phyloP scores from a whole-genome alignment of 345 rosid genomes.

The Dimocarpus longan region DNA sequence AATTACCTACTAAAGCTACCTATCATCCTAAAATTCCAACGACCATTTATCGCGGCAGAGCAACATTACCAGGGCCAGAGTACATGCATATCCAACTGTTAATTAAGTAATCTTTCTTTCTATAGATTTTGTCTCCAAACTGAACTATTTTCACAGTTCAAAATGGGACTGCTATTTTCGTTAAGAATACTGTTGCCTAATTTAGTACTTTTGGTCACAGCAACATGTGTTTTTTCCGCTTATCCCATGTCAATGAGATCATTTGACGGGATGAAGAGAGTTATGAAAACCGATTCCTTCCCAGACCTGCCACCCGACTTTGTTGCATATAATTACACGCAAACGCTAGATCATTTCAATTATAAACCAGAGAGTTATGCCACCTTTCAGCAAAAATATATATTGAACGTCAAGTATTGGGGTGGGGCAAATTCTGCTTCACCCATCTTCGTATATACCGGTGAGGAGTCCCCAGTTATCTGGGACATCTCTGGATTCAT shows the following conservation, averaged over 20 bases:
- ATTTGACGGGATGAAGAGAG: neutral
- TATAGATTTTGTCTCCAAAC: too few species aligned
- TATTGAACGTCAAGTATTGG: conserved; percentile 29
- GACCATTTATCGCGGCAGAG: too few species aligned
- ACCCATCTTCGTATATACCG: conserved; percentile 19
- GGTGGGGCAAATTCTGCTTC: conserved; percentile 27
- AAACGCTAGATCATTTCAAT: conserved; percentile 39
- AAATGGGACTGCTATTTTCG: conserved; percentile 7
- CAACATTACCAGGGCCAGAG: too few species aligned
- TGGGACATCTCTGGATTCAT: neutral
- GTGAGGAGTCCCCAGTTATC: conserved; percentile 16
- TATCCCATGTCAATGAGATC: conserved; percentile 14
- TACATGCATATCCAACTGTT: too few species aligned
- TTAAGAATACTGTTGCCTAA: neutral
- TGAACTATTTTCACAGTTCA: neutral
- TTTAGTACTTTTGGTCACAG: neutral
- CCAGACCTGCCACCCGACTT: conserved; percentile 18
- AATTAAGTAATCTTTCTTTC: too few species aligned
- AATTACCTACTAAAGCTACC: too few species aligned
- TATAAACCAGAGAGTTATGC: conserved; percentile 31
- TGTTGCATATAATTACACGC: conserved; percentile 17
- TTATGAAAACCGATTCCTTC: neutral
- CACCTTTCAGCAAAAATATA: conserved; percentile 32
- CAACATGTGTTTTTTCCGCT: conserved; percentile 1
- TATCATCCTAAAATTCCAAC: too few species aligned